Base-by-base conservation (phyloP, 345 rosid species). In the Linum trigynum region DNA sequence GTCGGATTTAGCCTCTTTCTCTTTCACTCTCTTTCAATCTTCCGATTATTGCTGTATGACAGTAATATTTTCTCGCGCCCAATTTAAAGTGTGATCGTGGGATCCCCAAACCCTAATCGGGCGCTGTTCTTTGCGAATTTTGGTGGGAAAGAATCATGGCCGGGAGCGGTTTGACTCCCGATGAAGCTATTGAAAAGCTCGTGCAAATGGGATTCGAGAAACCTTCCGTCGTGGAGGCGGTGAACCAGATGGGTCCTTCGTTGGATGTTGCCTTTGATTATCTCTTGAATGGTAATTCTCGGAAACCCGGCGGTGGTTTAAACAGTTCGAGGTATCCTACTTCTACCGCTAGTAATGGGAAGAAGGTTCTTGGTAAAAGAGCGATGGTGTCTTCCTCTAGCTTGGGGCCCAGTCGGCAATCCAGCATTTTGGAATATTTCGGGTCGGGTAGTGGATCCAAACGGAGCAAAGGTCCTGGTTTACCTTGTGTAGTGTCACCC, bases 121-220 rank as follows among this genome's bases (percentile, higher is more conserved):
- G 53, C 14, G 53, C 11, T 48, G 3, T 43, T 43, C 10, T 43
- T 11, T 48, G 7, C 14, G 53, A 48, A 48, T 9, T 48, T 48
- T 15, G 53, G 15, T 3, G 53, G 53, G 53, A 48, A 41, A 48
- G 53, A 48, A 23, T 23, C 50, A 84, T 83, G 95, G 79, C 67
- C 65, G 72, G 39, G 3, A 36, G 53, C 11, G 64, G 55, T 41
- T 59, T 68, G 63, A 61, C 74, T 43, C 68, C 76, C 12, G 78
- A 71, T 65, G 71, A 77, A 67, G 78, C 65, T 37, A 48, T 78
- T 68, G 77, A 64, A 55, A 80, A 79, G 59, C 85, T 88, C 42
- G 70, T 77, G 38, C 87, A 85, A 69, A 88, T 88, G 94, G 91
- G 96, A 57, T 91, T 86, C 74, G 86, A 84, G 62, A 71, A 75